Base-by-base conservation (phyloP, 2,329 filamentous ascomycete species). In the Dothistroma septosporum region DNA sequence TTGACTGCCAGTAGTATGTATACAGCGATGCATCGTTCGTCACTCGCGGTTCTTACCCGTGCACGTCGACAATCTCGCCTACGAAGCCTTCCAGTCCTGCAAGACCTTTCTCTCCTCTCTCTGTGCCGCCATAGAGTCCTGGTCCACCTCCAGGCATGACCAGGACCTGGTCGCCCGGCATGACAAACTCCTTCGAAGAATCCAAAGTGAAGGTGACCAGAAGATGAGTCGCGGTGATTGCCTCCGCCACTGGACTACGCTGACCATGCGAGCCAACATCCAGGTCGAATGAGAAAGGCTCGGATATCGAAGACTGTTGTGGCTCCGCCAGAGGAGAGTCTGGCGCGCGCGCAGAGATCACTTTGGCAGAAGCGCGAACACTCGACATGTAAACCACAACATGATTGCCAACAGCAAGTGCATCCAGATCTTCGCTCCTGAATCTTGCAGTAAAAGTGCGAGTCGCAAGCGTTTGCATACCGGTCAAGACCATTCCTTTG, bases 311-410 rank as follows among this genome's bases (percentile, higher is more conserved):
- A 33, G 83, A 82, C 28, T 60, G 47, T 9, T 35, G 21, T 28
- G 49, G 52, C 22, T 57, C 28, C 21, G 11, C 44, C 2, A 58
- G 55, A 14, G 68, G 62, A 14, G 63, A 63, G 48, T 75, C 73
- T 5, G 73, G 71, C 22, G 66, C 68, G 11, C 71, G 61, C n/a
- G 73, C 72, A 5, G 73, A 74, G 9, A 89, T 73, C 1, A 97
- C 85, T 61, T 88, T 87, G 0, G 91, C 92, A 0, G 89, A 86
- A 1, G 92, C 89, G 9, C 93, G 84, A 14, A 97, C 87, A 71
- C 92, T 97, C 19, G 91, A 91, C 46, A 92, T 85, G 70, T 97
- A 97, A 0, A 93, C 84, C 32, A 95, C 92, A 5, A 92, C 87
- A 35, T 88, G 80, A 46, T 83, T 87, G 1, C 90, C 89, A 0